Evolutionary conservation across 345 rosid species (phyloP).

Genomic region (Salix udensis): DNA sequence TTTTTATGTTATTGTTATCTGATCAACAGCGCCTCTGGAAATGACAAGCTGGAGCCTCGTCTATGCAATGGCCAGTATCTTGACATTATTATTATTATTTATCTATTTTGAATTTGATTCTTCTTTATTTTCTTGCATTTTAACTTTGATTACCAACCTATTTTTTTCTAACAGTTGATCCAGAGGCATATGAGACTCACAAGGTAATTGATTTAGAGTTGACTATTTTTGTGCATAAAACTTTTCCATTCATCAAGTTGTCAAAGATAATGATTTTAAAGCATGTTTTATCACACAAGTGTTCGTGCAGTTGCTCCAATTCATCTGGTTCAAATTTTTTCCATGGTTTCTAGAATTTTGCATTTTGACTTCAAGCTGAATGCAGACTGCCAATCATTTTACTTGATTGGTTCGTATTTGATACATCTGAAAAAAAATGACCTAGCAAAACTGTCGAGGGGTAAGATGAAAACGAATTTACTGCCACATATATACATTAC

Average conservation of each 20-base stretch:
- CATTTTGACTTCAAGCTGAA: not conserved
- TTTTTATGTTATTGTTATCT: not conserved
- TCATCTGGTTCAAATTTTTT: not conserved
- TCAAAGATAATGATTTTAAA: no score
- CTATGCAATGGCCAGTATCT: conserved; percentile 66
- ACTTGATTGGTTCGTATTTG: not conserved
- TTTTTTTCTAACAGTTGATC: conserved; percentile 51
- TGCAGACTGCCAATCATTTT: not conserved
- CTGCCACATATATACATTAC: no score
- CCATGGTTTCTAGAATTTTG: not conserved
- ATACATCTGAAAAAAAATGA: not conserved
- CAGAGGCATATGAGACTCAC: conserved; percentile 58
- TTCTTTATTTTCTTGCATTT: conserved; percentile 6
- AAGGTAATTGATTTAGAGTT: conserved; percentile 46
- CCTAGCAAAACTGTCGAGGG: not conserved
- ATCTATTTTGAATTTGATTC: not conserved
- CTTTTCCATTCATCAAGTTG: no score
- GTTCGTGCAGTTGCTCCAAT: not conserved
- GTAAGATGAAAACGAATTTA: not conserved
- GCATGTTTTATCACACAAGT: no score
- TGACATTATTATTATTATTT: not conserved
- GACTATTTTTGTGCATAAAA: no score
- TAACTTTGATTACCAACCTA: conserved; percentile 8
- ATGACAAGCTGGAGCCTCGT: conserved; percentile 43
- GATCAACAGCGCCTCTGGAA: conserved; percentile 64